Conservation (phyloP, 1,139 yeast species). For the Pichia sp. region DNA sequence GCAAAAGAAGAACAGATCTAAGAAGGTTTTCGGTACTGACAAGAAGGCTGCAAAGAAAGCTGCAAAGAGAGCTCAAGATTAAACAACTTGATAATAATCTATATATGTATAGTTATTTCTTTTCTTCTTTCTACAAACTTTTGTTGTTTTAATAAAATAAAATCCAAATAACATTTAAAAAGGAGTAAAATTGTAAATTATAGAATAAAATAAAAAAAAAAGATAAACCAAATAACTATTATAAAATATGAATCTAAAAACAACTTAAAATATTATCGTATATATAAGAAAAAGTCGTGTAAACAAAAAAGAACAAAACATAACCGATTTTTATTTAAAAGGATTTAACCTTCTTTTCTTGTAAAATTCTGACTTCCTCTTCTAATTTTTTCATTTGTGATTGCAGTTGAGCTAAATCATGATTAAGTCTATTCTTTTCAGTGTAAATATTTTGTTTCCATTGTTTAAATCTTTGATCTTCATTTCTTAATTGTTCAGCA, state of each 20-base stretch:
- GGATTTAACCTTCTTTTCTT: constrained; percentile 39
- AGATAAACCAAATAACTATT: no score
- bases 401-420: constrained; percentile 88
- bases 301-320: not conserved
- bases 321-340: no score
- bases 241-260: no score
- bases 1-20: constrained; percentile 99
- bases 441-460: constrained; percentile 96
- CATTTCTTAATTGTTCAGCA: constrained; percentile 97
- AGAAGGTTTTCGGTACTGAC: constrained; percentile 98
- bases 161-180: no score
- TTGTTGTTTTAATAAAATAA: no score
- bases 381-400: constrained; percentile 61
- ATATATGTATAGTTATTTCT: not conserved
- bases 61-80: constrained; percentile 53
- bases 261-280: no score
- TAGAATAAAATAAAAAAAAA: no score
- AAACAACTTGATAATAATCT: constrained; percentile 19
- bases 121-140: no score
- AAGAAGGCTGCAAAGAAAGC: constrained; percentile 88
- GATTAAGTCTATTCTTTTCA: constrained; percentile 89
- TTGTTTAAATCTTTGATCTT: constrained; percentile 94
- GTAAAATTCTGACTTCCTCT: constrained; percentile 65
- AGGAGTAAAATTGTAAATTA: no score
- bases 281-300: not conserved